phyloP scores from a whole-genome alignment of 495 filamentous ascomycete species.

The Clohesyomyces aquaticus region DNA sequence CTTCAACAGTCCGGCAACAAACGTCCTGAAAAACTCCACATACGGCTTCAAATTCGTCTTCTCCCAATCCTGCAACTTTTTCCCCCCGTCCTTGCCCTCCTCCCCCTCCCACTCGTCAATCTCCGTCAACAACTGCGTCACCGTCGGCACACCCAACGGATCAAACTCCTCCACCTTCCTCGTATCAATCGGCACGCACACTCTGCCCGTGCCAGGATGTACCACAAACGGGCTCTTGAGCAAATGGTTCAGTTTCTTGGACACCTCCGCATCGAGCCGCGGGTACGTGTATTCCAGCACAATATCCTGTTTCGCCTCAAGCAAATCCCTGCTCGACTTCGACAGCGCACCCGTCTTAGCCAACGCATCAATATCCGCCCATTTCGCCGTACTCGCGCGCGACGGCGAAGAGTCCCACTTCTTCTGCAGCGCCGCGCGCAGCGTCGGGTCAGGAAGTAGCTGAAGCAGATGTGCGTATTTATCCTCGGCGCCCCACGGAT shows the following conservation, averaged over 20 bases:
- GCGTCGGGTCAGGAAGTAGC: constrained; percentile 71
- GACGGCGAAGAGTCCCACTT: constrained; percentile 88
- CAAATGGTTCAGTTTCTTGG: constrained; percentile 96
- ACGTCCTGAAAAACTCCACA: constrained; percentile 82
- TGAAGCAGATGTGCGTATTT: constrained; percentile 73
- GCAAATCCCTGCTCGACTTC: constrained; percentile 66
- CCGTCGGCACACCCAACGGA: constrained; percentile 83
- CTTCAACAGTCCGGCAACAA: constrained; percentile 76
- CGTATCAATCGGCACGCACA: constrained; percentile 92
- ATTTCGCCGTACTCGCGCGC: constrained; percentile 76
- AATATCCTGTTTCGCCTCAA: constrained; percentile 92
- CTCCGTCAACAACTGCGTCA: constrained; percentile 74
- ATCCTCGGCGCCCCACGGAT: constrained; percentile 79
- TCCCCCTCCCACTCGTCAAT: constrained; percentile 61
- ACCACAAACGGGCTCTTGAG: constrained; percentile 95
- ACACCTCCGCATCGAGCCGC: constrained; percentile 93
- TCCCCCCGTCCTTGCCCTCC: constrained; percentile 47
- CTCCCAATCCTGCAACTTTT: constrained; percentile 81
- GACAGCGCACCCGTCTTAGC: constrained; percentile 73
- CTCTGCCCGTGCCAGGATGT: constrained; percentile 88
- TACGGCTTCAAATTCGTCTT: constrained; percentile 95
- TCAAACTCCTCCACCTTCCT: constrained; percentile 75
- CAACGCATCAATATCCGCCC: constrained; percentile 87
- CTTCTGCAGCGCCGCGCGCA: constrained; percentile 75
- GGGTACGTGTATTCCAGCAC: constrained; percentile 97